These are phyloP conservation scores for Mallotus repandus DNA, from an alignment of 441 rosid genomes.

Conservation along the genomic window DNA sequence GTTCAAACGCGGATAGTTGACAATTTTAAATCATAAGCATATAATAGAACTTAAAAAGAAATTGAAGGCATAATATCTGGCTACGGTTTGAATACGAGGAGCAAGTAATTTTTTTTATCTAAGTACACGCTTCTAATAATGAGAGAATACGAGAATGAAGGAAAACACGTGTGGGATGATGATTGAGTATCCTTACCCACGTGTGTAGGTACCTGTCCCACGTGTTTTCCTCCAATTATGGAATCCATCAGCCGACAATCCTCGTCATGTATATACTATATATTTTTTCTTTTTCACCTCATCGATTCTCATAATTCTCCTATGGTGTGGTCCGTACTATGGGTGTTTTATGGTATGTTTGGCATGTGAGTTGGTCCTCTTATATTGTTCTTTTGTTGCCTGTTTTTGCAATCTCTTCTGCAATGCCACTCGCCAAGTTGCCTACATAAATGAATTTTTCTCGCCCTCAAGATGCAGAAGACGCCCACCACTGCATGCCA, in stretches of 20 bases:
- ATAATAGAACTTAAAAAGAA: too few species aligned
- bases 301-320: not conserved
- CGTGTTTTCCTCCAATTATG: slow-evolving; percentile 10
- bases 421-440: too few species aligned
- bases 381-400: not conserved
- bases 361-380: slow-evolving; percentile 5
- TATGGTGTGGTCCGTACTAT: slow-evolving; percentile 7
- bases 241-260: slow-evolving; percentile 11
- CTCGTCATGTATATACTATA: not conserved
- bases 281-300: not conserved
- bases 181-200: slow-evolving; percentile 15
- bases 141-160: not conserved
- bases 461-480: too few species aligned
- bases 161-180: slow-evolving; percentile 9
- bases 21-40: too few species aligned
- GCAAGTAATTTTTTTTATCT: too few species aligned
- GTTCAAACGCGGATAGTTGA: too few species aligned
- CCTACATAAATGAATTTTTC: too few species aligned
- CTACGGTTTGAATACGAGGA: too few species aligned
- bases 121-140: too few species aligned
- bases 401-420: too few species aligned
- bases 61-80: too few species aligned
- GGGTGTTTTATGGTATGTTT: not conserved
- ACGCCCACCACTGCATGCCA: too few species aligned
- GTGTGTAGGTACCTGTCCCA: slow-evolving; percentile 25